phyloP scores from a whole-genome alignment of 441 rosid species.

The Mallotus japonicus region DNA sequence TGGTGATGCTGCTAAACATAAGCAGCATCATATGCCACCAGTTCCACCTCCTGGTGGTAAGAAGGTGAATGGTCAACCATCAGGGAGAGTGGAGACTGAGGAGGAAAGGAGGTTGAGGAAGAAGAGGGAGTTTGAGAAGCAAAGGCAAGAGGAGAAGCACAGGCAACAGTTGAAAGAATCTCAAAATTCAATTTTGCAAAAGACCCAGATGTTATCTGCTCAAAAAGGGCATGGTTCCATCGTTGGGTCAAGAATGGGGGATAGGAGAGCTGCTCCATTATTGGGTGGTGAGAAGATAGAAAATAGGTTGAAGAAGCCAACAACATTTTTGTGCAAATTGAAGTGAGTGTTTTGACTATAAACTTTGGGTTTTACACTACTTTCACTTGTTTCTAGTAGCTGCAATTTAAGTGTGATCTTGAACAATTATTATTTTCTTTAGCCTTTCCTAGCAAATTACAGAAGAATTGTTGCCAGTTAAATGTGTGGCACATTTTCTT shows the following conservation, averaged over 20 bases:
- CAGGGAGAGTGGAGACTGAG: constrained; percentile 75
- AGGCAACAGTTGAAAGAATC: constrained; percentile 66
- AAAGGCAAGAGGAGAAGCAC: constrained; percentile 70
- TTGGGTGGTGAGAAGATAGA: constrained; percentile 77
- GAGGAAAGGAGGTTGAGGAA: constrained; percentile 89
- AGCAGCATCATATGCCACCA: constrained; percentile 47
- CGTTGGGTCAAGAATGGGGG: constrained; percentile 72
- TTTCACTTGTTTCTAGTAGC: not conserved
- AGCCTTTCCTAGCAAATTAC: not conserved
- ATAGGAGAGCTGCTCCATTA: constrained; percentile 69
- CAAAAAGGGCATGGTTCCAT: constrained; percentile 76
- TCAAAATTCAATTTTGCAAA: constrained; percentile 48
- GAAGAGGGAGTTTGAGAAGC: constrained; percentile 91
- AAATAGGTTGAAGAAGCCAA: constrained; percentile 94
- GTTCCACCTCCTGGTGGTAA: constrained; percentile 40
- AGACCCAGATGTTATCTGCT: constrained; percentile 52
- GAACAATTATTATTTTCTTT: not conserved
- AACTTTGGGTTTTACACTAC: constrained; percentile 1
- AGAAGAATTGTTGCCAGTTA: not conserved
- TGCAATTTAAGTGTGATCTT: not conserved
- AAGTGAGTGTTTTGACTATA: constrained; percentile 58
- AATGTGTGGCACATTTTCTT: constrained; percentile 2
- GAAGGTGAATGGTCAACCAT: constrained; percentile 46
- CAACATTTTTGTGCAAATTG: constrained; percentile 97
- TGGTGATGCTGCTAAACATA: constrained; percentile 33